phyloP scores from a whole-genome alignment of 2,329 filamentous ascomycete species.

The Fusarium penzigii region DNA sequence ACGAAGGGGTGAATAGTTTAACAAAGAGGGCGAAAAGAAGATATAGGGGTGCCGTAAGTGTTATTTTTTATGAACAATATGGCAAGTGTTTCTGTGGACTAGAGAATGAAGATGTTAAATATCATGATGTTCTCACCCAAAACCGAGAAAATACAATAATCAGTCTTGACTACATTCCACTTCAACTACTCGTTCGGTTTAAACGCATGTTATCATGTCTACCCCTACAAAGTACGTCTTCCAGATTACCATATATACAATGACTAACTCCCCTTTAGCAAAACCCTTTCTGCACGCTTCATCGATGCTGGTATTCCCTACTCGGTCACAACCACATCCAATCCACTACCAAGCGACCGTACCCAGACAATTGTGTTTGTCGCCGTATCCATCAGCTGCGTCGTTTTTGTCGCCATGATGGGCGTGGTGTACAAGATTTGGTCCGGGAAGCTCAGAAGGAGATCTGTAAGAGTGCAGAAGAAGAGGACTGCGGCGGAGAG shows the following conservation, averaged over 20 bases:
- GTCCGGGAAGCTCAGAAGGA: constrained; percentile 3
- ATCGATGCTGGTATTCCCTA: neutral
- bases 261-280: neutral
- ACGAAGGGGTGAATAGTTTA: too few species aligned
- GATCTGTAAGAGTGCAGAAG: constrained; percentile 7
- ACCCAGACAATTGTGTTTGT: constrained; percentile 10
- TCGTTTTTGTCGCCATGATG: constrained; percentile 7
- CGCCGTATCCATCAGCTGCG: constrained; percentile 4
- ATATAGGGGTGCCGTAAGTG: too few species aligned
- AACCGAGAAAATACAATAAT: too few species aligned
- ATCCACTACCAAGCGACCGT: neutral
- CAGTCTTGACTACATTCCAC: too few species aligned
- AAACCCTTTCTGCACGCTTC: neutral
- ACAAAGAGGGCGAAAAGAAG: too few species aligned
- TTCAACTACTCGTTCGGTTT: too few species aligned
- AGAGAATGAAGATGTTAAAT: too few species aligned
- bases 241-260: too few species aligned
- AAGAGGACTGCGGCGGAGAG: constrained; percentile 1
- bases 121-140: too few species aligned
- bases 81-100: too few species aligned
- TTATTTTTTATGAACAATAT: too few species aligned
- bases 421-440: constrained; percentile 10
- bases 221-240: too few species aligned
- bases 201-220: neutral
- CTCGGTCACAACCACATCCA: neutral